Evolutionary conservation across 805 yeast species (phyloP).

Genomic region (Ogataea siamensis): DNA sequence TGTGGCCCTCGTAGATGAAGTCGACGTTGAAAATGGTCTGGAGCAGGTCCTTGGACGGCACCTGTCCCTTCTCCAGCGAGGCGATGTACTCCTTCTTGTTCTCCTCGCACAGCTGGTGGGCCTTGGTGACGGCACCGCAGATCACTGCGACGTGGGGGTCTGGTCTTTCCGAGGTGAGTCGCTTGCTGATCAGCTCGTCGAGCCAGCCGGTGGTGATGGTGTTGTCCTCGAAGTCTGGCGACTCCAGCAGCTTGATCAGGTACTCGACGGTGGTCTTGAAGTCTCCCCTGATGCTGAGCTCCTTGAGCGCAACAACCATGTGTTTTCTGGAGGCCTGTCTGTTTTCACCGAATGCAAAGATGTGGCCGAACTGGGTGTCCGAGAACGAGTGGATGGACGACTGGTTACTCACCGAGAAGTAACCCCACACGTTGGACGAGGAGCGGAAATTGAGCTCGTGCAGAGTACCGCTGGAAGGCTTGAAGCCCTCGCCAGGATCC

Average conservation of each 20-base stretch:
- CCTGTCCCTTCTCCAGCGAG: slow-evolving; percentile 94
- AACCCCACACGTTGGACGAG: slow-evolving; percentile 98
- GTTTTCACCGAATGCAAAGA: slow-evolving; percentile 98
- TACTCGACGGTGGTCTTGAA: slow-evolving; percentile 98
- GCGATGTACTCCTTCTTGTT: slow-evolving; percentile 65
- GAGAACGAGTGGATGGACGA: slow-evolving; percentile 97
- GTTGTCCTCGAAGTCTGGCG: slow-evolving; percentile 94
- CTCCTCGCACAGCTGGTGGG: slow-evolving; percentile 74
- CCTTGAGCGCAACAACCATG: slow-evolving; percentile 98
- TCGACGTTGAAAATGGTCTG: slow-evolving; percentile 91
- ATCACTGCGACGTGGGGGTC: slow-evolving; percentile 86
- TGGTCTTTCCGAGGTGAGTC: slow-evolving; percentile 95
- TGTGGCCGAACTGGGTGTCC: slow-evolving; percentile 98
- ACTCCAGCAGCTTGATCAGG: slow-evolving; percentile 88
- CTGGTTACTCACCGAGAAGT: slow-evolving; percentile 93
- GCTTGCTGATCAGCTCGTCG: slow-evolving; percentile 90
- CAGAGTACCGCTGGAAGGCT: slow-evolving; percentile 95
- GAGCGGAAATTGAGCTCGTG: slow-evolving; percentile 97
- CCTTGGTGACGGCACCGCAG: slow-evolving; percentile 98
- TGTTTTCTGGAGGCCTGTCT: slow-evolving; percentile 97
- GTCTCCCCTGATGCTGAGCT: slow-evolving; percentile 95
- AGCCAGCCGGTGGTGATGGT: slow-evolving; percentile 99
- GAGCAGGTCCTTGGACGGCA: slow-evolving; percentile 75
- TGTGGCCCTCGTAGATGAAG: slow-evolving; percentile 89
- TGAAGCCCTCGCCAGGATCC: slow-evolving; percentile 99